phyloP scores from a whole-genome alignment of 2,329 filamentous ascomycete genomes.

The Fusarium verticillioides region DNA sequence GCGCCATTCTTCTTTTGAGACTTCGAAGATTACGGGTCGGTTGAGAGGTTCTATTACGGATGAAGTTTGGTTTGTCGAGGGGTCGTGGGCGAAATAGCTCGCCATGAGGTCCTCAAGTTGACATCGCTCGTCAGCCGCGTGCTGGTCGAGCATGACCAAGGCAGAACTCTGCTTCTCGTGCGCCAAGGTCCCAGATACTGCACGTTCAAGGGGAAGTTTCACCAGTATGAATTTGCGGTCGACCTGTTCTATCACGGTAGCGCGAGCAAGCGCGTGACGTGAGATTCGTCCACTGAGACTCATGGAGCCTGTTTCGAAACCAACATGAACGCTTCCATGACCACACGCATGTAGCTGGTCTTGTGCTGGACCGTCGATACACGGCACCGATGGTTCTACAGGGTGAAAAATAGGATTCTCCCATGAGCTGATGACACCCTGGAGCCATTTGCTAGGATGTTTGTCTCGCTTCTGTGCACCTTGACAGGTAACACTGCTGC shows the following conservation, averaged over 20 bases:
- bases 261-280: constrained; percentile 67
- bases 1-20: constrained; percentile 68
- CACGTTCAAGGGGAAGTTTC: constrained; percentile 58
- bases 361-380: constrained; percentile 39
- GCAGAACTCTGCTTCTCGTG: constrained; percentile 53
- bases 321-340: constrained; percentile 29
- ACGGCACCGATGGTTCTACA: constrained; percentile 58
- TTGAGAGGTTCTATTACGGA: constrained; percentile 54
- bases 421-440: constrained; percentile 72
- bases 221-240: constrained; percentile 90
- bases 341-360: background rate
- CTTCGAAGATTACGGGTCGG: constrained; percentile 71
- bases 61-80: background rate
- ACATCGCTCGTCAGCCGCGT: constrained; percentile 91
- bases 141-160: constrained; percentile 87
- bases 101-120: constrained; percentile 79
- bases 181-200: background rate
- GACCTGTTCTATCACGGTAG: constrained; percentile 81
- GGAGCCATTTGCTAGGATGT: constrained; percentile 64
- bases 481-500: background rate
- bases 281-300: constrained; percentile 64
- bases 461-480: constrained; percentile 3
- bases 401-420: constrained; percentile 79
- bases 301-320: constrained; percentile 47
- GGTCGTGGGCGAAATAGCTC: constrained; percentile 56